Percentiles rank a stretch among this genome's conserved stretches.
Conservation (phyloP, 1,284 basidiomycete genomes). For the Neonothopanus nambi region DNA sequence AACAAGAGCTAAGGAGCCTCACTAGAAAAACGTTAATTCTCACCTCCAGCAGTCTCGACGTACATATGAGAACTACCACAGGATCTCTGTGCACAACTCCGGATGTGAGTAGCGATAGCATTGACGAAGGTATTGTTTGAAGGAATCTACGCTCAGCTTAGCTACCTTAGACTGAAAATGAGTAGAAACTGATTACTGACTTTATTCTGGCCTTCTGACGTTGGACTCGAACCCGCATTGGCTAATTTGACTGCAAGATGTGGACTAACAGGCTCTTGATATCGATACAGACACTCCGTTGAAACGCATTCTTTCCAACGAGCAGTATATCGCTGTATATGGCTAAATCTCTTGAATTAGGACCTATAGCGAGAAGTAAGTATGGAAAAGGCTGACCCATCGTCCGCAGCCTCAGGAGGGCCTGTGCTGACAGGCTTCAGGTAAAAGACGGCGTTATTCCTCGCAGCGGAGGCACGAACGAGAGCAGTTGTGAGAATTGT, state of each 20-base stretch:
- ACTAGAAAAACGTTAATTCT: constrained; percentile 19
- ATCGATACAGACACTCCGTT: constrained; percentile 80
- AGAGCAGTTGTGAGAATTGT: constrained; percentile 87
- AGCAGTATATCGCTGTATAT: constrained; percentile 63
- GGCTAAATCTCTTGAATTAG: constrained; percentile 44
- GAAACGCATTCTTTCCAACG: constrained; percentile 44
- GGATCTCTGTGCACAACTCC: constrained; percentile 42
- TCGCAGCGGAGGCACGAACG: constrained; percentile 67
- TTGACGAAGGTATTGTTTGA: constrained; percentile 71
- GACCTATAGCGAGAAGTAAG: constrained; percentile 3
- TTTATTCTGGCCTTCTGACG: not conserved
- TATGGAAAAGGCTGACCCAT: constrained; percentile 53
- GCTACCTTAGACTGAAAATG: constrained; percentile 2
- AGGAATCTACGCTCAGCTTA: constrained; percentile 36
- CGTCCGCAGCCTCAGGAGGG: constrained; percentile 76
- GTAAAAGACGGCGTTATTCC: constrained; percentile 63
- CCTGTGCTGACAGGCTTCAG: constrained; percentile 94
- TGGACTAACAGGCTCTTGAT: constrained; percentile 89
- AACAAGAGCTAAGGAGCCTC: constrained; percentile 4
- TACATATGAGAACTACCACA: constrained; percentile 64
- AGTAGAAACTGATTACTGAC: not conserved
- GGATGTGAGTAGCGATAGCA: constrained; percentile 66
- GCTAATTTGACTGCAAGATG: constrained; percentile 82
- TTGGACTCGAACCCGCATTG: not conserved
- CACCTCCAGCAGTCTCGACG: constrained; percentile 94